These are phyloP conservation scores for Aspergillus sp. DNA, from an alignment of 2,329 filamentous ascomycete genomes.

Conservation along the genomic window DNA sequence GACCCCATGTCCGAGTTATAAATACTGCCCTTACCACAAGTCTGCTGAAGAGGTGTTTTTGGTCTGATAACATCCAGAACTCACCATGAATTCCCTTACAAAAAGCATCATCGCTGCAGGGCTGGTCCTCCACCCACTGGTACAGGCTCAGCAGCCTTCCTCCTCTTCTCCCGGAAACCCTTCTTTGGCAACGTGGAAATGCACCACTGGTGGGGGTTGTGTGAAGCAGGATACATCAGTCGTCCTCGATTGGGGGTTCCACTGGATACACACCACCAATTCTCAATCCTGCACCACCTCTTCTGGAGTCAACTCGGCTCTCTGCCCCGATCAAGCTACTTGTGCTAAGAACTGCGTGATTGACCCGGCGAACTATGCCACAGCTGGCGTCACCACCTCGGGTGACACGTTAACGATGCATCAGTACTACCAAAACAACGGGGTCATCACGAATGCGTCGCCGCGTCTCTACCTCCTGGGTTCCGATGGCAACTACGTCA, in stretches of 20 bases:
- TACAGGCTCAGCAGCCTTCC: slow-evolving; percentile 2
- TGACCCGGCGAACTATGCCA: background rate
- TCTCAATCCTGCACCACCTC: background rate
- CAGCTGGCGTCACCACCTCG: background rate
- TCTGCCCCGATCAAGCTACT: background rate
- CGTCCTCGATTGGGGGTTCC: background rate
- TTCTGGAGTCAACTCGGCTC: background rate
- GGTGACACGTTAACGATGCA: background rate
- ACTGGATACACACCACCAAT: background rate
- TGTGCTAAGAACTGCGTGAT: background rate
- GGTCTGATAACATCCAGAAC: background rate
- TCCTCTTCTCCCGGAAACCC: background rate
- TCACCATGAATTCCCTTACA: background rate
- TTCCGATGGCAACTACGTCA: background rate
- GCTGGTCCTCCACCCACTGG: background rate
- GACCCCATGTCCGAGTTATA: background rate
- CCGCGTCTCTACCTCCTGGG: background rate
- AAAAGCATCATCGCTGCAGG: slow-evolving; percentile 1
- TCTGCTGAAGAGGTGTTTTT: background rate
- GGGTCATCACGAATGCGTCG: background rate
- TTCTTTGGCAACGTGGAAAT: background rate
- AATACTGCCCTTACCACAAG: background rate
- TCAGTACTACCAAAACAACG: background rate
- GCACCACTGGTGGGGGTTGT: background rate
- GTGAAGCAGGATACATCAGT: background rate